Conservation (phyloP, 345 rosid genomes). For the Cochlearia excelsa region DNA sequence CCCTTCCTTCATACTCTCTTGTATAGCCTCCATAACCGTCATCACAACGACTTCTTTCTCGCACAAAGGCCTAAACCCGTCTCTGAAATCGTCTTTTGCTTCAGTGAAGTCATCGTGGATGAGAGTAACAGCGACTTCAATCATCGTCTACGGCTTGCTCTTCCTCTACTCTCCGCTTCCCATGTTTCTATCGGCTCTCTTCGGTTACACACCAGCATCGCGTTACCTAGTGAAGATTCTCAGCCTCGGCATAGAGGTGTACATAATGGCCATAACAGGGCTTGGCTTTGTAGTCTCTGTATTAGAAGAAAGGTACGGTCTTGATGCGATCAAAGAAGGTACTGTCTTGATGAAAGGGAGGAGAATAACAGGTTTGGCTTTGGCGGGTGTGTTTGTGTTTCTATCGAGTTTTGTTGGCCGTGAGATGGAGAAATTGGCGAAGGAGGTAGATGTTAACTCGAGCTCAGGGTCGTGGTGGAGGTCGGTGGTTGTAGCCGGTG, state of each 20-base stretch:
- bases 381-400: conserved; percentile 45
- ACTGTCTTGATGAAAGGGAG: conserved; percentile 49
- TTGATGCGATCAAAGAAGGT: conserved; percentile 56
- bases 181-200: conserved; percentile 29
- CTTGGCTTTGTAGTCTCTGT: conserved; percentile 60
- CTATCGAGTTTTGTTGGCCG: conserved; percentile 51
- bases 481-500: conserved; percentile 33
- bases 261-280: conserved; percentile 59
- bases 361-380: conserved; percentile 51
- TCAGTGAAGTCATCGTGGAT: conserved; percentile 41
- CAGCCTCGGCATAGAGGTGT: conserved; percentile 46
- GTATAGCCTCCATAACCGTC: conserved; percentile 42
- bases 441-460: conserved; percentile 33
- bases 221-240: conserved; percentile 31
- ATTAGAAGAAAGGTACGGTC: conserved; percentile 56
- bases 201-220: conserved; percentile 25
- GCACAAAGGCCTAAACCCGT: conserved; percentile 30
- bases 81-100: conserved; percentile 30
- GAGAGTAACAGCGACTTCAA: conserved; percentile 49
- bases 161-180: conserved; percentile 42
- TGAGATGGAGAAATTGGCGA: conserved; percentile 47
- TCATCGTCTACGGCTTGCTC: conserved; percentile 45
- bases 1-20: conserved; percentile 57
- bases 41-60: conserved; percentile 37
- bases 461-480: conserved; percentile 37